Evolutionary conservation across 2,329 filamentous ascomycete species (phyloP), one percentile per base, ranked within the genome.

Genomic region (Penicillium capsulatum): DNA sequence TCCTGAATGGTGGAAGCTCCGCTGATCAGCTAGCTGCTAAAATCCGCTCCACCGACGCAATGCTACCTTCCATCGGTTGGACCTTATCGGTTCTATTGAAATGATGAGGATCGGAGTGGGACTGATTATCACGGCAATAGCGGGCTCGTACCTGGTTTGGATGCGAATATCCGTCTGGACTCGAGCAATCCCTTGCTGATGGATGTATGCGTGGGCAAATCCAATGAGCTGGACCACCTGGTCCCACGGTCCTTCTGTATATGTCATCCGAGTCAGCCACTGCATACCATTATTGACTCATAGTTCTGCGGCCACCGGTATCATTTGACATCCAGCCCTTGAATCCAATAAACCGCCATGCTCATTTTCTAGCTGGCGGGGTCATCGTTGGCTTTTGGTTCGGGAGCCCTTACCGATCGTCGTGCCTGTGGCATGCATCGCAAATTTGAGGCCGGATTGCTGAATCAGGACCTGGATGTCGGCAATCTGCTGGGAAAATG

Each of bases 401-500:
- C 26, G 13, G 11, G 22, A 17, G 7, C 6, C 71, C 79, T 41
- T 69, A 89, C 86, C 86, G 44, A 95, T 76, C 0, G 87, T 94
- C 0, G 89, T 95, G 8, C 90, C 90, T 4, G 88, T 88, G 19
- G 84, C 85, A 67, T 95, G 88, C 86, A 95, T 90, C 27, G 77
- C 80, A 59, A 86, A 88, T 48, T 77, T 80, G 47, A 95, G 65
- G 1, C 86, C 86, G 53, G 83, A 89, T 33, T 77, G 79, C 64
- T 83, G 80, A 53, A 95, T 75, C 32, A 95, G 73, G 38, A 81
- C 79, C 69, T 95, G 89, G 16, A 95, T 86, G 48, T 83, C 80
- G 13, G 90, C 88, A 14, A 96, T 81, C 60, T 95, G 85, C 52
- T 83, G 80, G 1, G 84, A 81, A 8, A 88, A 84, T 1, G 84